Base-by-base conservation (phyloP, 441 rosid species). In the Macaranga tanarius region DNA sequence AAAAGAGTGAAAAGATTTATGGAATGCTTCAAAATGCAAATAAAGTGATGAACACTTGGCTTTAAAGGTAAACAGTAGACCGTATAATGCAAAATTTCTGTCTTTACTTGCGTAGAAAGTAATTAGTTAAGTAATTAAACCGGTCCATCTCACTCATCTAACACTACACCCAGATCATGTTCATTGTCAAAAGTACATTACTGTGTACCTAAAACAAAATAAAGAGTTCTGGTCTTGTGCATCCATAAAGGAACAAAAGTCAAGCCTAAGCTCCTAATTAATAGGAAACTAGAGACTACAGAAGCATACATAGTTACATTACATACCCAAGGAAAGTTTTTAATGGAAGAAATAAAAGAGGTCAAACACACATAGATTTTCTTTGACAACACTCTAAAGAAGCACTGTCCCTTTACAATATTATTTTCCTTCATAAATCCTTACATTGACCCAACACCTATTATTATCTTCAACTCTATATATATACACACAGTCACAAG, bases 351-450 rank as follows among this genome's bases (percentile, higher is more conserved):
- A 15, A 71, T 31, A 47, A 9, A 2, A 55, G 5, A 61, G 67
- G 38, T 71, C 74, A 71, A 71, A 48, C 58, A 50, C 74, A 60
- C 74, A 2, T 60, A 17, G 66, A 71, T 71, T 71, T 71, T 60
- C 74, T 71, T 71, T 34, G 59, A 71, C 74, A 61, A 50, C 74
- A 48, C 67, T 71, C 74, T 71, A 71, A 61, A 12, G 74, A 31
- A 70, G 8, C 56, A 51, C 20, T 50, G 28, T 50, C 17, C 10
- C 11, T 22, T 64, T 23, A 22, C 3, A 15, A 16, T 10, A 6
- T 12, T 65, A 65, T 40, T 65, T 19, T 5, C 38, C 22, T 65
- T 50, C 38, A 26, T 45, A 47, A 13, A 47, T 25, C 7, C 57
- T 13, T 25, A 50, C 13, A 50, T 66, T 34, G 23, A 66, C 70